Conservation (phyloP, 176 grass and related monocot species). For the Rhynchospora pubera region DNA sequence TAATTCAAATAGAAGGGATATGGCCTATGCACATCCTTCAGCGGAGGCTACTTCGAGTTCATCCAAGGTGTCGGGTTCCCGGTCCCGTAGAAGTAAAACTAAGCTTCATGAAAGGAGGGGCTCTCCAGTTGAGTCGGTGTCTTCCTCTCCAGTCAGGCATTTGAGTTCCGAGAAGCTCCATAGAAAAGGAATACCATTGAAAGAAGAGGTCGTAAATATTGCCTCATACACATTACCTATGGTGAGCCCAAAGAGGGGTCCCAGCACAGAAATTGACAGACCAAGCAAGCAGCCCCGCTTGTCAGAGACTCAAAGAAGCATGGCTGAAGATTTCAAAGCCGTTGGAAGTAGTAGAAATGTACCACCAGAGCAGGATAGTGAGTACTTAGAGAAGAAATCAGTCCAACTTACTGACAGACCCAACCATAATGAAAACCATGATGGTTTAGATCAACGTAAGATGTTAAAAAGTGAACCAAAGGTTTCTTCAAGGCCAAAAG, state of each 20-base stretch:
- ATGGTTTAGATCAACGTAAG: conserved; percentile 8
- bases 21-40: conserved; percentile 30
- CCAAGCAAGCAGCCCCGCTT: conserved; percentile 18
- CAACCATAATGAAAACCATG: conserved; percentile 8
- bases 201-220: conserved; percentile 48
- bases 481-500: conserved; percentile 19
- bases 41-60: conserved; percentile 67
- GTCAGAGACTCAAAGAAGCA: conserved; percentile 31
- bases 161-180: conserved; percentile 44
- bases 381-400: conserved; percentile 23
- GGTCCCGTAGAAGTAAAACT: conserved; percentile 40
- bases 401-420: conserved; percentile 7
- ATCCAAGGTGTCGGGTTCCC: conserved; percentile 54
- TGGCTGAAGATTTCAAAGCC: conserved; percentile 6
- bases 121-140: conserved; percentile 56
- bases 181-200: conserved; percentile 43
- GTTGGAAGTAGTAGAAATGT: conserved; percentile 27
- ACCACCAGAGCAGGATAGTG: conserved; percentile 31
- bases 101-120: conserved; percentile 38
- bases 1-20: conserved; percentile 45
- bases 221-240: conserved; percentile 29
- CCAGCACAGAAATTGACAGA: conserved; percentile 38
- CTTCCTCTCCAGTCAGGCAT: conserved; percentile 58
- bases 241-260: conserved; percentile 40
- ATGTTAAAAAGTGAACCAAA: conserved; percentile 1